Evolutionary conservation across 129 eudicot genomes (phyloP), one percentile per base, ranked within the genome.

Genomic region (Centella asiatica): DNA sequence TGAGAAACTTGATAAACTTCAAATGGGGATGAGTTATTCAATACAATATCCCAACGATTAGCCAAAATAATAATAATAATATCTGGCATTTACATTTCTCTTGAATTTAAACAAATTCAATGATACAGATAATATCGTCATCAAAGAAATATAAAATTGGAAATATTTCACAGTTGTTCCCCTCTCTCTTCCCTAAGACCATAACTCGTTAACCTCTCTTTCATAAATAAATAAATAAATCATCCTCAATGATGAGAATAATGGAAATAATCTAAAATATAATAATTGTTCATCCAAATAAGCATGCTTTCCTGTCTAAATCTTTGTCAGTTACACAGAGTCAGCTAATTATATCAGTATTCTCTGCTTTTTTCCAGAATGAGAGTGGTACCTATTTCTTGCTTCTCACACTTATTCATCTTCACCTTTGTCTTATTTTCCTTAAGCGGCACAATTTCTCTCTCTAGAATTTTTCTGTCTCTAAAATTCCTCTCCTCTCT

Each of bases 351-450:
- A 34, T 57, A n/a, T 34, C 12, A 58, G 63, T 34, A 4, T 5
- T 3, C 63, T 58, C 26, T 58, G 46, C 63, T 34, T 58, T 58
- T n/a, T 58, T 22, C 22, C 63, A 34, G 63, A 20, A 8, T 58
- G 44, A 10, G 2, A 34, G 61, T 56, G 40, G 61, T 56, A 33
- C 26, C 40, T 15, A 10, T 14, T 28, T 58, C 63, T 12, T 58
- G 63, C 63, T 34, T 12, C 29, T 34, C 69, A 3, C 62, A 56
- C n/a, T 28, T 56, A 29, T 18, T 37, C 23, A 32, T 15, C 44
- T 32, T 32, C 4, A 42, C 3, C 44, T 32, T 56, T 56, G 44
- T 56, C 62, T 32, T 65, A 33, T 46, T 44, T 33, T 28, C 31
- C 29, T 25, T 15, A 11, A 46, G 50, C 12, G 31, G 44, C 2